Percentiles rank a stretch among this genome's conserved stretches.
Conservation (phyloP, 2,329 filamentous ascomycete species). For the Polychaeton citri region DNA sequence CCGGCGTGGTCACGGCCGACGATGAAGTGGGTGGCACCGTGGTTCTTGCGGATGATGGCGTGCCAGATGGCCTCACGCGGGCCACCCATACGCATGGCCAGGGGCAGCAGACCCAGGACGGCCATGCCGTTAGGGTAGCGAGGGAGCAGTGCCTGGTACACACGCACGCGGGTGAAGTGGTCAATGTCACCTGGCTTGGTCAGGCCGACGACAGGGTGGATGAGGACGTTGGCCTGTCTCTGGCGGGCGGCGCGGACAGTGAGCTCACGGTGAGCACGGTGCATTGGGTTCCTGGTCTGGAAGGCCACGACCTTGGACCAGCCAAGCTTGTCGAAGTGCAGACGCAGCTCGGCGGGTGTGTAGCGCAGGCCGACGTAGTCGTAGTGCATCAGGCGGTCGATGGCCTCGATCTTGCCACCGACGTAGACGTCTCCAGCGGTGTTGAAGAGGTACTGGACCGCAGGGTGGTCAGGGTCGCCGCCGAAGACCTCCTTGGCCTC, state of each 20-base stretch:
- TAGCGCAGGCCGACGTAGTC: slow-evolving; percentile 96
- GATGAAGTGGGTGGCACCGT: slow-evolving; percentile 98
- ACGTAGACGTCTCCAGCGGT: slow-evolving; percentile 80
- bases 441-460: slow-evolving; percentile 76
- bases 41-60: slow-evolving; percentile 99
- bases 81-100: slow-evolving; percentile 98
- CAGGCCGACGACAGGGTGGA: slow-evolving; percentile 94
- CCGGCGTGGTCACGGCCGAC: slow-evolving; percentile 97
- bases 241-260: slow-evolving; percentile 92
- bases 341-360: slow-evolving; percentile 83
- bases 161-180: slow-evolving; percentile 97
- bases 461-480: slow-evolving; percentile 75
- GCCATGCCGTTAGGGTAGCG: slow-evolving; percentile 99
- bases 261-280: slow-evolving; percentile 93
- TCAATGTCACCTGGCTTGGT: slow-evolving; percentile 99
- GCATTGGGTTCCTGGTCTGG: slow-evolving; percentile 98
- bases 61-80: slow-evolving; percentile 99
- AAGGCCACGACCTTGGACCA: slow-evolving; percentile 97
- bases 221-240: slow-evolving; percentile 95
- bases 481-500: slow-evolving; percentile 94
- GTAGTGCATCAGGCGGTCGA: slow-evolving; percentile 94
- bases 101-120: slow-evolving; percentile 80
- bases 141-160: slow-evolving; percentile 92
- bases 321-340: slow-evolving; percentile 98
- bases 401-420: slow-evolving; percentile 88